Percentiles rank a stretch among this genome's conserved stretches.
phyloP scores from a whole-genome alignment of 2,329 filamentous ascomycete genomes.

The Cladosporium sp. region DNA sequence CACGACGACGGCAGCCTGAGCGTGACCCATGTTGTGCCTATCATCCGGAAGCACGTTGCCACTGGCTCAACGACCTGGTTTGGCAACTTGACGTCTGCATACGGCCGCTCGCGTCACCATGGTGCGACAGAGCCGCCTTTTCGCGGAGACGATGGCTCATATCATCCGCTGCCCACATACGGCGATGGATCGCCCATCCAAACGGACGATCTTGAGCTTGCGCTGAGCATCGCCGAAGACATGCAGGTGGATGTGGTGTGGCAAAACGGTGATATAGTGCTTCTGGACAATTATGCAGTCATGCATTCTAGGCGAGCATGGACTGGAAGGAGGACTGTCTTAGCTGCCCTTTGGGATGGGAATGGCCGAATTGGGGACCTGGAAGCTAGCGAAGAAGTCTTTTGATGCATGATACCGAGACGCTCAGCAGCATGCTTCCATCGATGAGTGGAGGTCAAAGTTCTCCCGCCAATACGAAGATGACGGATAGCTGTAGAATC shows the following conservation, averaged over 20 bases:
- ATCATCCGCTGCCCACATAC: not conserved
- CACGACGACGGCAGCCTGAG: slow-evolving; percentile 2
- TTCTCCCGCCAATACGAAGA: too few species aligned
- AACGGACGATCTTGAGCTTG: not conserved
- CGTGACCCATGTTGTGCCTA: not conserved
- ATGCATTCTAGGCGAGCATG: slow-evolving; percentile 1
- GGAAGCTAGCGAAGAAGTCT: not conserved
- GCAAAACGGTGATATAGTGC: not conserved
- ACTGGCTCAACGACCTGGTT: slow-evolving; percentile 1
- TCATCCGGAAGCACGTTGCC: not conserved
- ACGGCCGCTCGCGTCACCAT: not conserved
- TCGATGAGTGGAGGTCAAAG: too few species aligned
- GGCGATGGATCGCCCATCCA: not conserved
- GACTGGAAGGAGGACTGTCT: not conserved
- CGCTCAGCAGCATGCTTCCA: too few species aligned
- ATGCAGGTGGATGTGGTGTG: not conserved
- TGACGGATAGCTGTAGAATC: too few species aligned
- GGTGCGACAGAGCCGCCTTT: not conserved
- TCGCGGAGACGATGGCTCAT: not conserved
- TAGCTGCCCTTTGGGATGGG: not conserved
- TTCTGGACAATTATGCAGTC: not conserved
- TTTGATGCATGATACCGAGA: too few species aligned
- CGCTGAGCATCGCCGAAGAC: not conserved
- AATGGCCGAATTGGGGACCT: not conserved
- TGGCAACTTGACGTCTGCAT: not conserved